phyloP scores from a whole-genome alignment of 2,329 filamentous ascomycete species.

The Aspergillus phoenicis region DNA sequence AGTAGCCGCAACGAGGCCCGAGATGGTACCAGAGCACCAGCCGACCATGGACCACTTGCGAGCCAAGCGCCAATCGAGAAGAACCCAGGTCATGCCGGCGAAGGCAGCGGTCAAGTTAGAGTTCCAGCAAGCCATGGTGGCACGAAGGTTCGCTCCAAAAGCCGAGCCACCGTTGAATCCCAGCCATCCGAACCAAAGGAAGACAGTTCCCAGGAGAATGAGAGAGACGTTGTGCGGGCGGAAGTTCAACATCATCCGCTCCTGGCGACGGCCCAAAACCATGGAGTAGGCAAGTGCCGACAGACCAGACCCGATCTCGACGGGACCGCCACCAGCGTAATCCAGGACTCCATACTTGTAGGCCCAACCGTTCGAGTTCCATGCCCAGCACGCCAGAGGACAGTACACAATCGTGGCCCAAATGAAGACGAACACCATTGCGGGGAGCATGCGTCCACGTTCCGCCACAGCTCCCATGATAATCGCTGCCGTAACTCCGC shows the following conservation, averaged over 20 bases:
- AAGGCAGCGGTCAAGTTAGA: constrained; percentile 92
- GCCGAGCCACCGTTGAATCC: constrained; percentile 97
- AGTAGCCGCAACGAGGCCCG: constrained; percentile 84
- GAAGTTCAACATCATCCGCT: constrained; percentile 99
- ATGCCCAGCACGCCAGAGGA: constrained; percentile 93
- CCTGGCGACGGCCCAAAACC: constrained; percentile 92
- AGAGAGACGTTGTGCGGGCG: constrained; percentile 97
- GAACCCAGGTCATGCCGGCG: constrained; percentile 86
- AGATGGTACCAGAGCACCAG: constrained; percentile 87
- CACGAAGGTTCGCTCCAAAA: constrained; percentile 91
- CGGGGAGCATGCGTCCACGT: constrained; percentile 86
- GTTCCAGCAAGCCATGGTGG: constrained; percentile 98
- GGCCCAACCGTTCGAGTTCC: constrained; percentile 93
- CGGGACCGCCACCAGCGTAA: constrained; percentile 93
- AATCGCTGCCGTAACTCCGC: constrained; percentile 87
- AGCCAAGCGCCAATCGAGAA: constrained; percentile 92
- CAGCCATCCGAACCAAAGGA: constrained; percentile 98
- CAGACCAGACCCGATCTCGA: constrained; percentile 94
- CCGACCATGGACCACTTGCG: constrained; percentile 94
- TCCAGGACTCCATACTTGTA: constrained; percentile 90
- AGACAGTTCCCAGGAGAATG: constrained; percentile 90
- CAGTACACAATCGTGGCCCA: constrained; percentile 99
- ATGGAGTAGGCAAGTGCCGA: constrained; percentile 93
- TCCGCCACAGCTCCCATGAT: constrained; percentile 91
- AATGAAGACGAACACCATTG: constrained; percentile 93